Base-by-base conservation (phyloP, 768 basidiomycete genomes). In the Chalciporus pseudorubinellus region DNA sequence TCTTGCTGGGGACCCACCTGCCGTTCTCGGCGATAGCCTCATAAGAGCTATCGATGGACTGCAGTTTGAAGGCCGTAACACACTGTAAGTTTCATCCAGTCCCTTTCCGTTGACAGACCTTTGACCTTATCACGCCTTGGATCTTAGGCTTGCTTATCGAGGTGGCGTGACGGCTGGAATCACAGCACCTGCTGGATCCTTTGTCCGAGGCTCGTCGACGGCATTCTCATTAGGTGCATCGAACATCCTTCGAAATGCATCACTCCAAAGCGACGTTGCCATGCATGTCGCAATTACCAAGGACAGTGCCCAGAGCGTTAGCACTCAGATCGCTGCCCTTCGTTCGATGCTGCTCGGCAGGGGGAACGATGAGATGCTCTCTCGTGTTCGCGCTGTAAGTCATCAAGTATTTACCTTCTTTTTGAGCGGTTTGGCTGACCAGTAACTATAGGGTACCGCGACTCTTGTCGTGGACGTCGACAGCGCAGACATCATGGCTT, bases 401-500 rank as follows among this genome's bases (percentile, higher is more conserved):
- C 26, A 26, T 9, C 26, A 26, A 26, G n/a, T n/a, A n/a, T n/a
- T n/a, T n/a, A n/a, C n/a, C 14, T 0, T 19, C 10, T 22, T 3
- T 9, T 50, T 10, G n/a, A 2, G 20, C 14, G 14, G n/a, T 26
- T 1, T 7, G 2, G 31, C 20, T 44, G 48, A 42, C 24, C 12
- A 2, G 19, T 11, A 4, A 6, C 2, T 39, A 7, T 41, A 85
- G 79, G 84, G 86, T 16, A 70, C 80, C 9, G 69, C 87, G 33
- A 83, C 86, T 1, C 67, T 92, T 38, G 82, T 91, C 5, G 70
- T 90, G 16, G 77, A 84, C 33, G 84, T 84, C 6, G 72, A 83
- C 55, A 85, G 74, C 59, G 84, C 84, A 13, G 88, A 92, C 59
- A 77, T 83, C 22, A 90, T 92, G 77, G 83, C 85, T 3, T 77